These are phyloP conservation scores for Aspergillus uvarum DNA, from an alignment of 2,329 filamentous ascomycete species.

Conservation along the genomic window DNA sequence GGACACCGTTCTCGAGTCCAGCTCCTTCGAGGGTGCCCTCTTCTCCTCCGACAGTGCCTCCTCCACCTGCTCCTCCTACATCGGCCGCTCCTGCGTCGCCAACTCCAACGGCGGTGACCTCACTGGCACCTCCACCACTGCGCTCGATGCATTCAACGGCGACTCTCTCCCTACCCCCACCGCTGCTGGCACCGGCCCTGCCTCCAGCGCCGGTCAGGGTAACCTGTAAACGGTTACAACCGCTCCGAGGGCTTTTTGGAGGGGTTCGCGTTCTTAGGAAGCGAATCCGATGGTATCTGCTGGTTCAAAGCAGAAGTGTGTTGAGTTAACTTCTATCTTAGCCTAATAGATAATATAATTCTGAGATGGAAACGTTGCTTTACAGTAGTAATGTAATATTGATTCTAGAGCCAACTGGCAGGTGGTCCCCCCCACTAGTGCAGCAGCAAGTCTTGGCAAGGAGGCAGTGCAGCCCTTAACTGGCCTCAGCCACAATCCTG, in stretches of 20 bases:
- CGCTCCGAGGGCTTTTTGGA: neutral
- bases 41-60: conserved; percentile 47
- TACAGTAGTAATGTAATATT: too few species aligned
- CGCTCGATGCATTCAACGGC: neutral
- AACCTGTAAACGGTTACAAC: conserved; percentile 1
- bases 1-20: conserved; percentile 39
- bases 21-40: conserved; percentile 38
- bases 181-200: conserved; percentile 3
- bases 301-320: conserved; percentile 1
- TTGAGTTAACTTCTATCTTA: conserved; percentile 4
- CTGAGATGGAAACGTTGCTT: too few species aligned
- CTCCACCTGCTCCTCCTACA: conserved; percentile 36
- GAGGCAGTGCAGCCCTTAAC: too few species aligned
- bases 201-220: conserved; percentile 5
- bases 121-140: conserved; percentile 1
- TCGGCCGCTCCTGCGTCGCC: conserved; percentile 1
- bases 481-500: too few species aligned
- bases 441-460: too few species aligned
- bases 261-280: neutral
- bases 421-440: too few species aligned
- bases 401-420: too few species aligned
- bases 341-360: conserved; percentile 1
- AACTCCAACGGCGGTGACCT: conserved; percentile 5
- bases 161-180: neutral
- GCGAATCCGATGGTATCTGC: neutral